phyloP scores from a whole-genome alignment of 1,139 yeast species.

The Meyerozyma carpophila region DNA sequence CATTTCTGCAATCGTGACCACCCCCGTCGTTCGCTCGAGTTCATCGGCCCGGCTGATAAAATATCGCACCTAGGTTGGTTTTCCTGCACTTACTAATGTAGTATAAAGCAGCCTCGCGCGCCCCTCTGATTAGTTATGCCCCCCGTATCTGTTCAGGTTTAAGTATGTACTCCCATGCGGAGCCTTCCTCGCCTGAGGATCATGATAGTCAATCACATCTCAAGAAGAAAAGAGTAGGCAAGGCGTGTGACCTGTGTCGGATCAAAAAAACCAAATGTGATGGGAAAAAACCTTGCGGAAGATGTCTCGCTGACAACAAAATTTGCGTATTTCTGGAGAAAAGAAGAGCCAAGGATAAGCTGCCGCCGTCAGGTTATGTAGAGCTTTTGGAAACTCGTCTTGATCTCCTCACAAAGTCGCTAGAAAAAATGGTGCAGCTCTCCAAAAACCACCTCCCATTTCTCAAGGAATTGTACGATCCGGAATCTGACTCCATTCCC shows the following conservation, averaged over 20 bases:
- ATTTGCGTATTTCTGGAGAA: constrained; percentile 72
- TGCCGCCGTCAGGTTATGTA: constrained; percentile 61
- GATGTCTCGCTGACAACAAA: constrained; percentile 66
- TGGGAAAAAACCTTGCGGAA: constrained; percentile 70
- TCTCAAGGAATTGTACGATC: constrained; percentile 16
- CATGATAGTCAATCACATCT: constrained; percentile 5
- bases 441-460: constrained; percentile 33
- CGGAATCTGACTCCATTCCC: constrained; percentile 26
- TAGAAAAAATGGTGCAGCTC: constrained; percentile 36
- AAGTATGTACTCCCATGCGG: neutral
- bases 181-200: neutral
- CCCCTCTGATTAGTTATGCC: neutral
- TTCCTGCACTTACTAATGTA: neutral
- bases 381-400: constrained; percentile 67
- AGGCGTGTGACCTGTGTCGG: constrained; percentile 78
- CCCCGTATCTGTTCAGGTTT: neutral
- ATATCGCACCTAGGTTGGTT: neutral
- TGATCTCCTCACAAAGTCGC: constrained; percentile 53
- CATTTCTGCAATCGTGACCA: constrained; percentile 72
- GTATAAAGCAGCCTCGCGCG: neutral
- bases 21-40: constrained; percentile 87
- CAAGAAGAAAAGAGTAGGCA: constrained; percentile 68
- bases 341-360: constrained; percentile 55
- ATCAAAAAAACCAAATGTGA: constrained; percentile 74
- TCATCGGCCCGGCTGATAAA: constrained; percentile 39